Evolutionary conservation across 371 early-diverging fungal species (phyloP).

Genomic region (Polyrhizophydium stewartii): DNA sequence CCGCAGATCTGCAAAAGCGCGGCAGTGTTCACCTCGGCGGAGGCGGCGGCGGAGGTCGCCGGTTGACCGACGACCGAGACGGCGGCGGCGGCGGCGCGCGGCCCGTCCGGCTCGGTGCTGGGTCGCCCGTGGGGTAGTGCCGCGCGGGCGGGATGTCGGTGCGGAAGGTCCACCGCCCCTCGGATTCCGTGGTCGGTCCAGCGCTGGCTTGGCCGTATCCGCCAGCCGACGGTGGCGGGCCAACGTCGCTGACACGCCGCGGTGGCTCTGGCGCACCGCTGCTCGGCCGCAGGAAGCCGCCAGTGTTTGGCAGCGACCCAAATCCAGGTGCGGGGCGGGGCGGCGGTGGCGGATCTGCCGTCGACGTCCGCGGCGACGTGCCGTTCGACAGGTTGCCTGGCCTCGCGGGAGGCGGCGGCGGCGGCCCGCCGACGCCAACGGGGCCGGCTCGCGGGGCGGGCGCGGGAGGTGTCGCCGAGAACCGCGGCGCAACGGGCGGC

Average conservation of each 20-base stretch:
- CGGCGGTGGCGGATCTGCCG: not conserved
- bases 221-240: no score
- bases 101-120: not conserved
- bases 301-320: no score
- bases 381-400: not conserved
- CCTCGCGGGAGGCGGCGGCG: not conserved
- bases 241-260: no score
- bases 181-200: not conserved
- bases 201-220: no score
- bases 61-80: not conserved
- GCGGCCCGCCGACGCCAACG: not conserved
- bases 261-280: no score
- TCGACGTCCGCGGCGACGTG: not conserved
- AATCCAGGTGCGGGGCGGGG: no score
- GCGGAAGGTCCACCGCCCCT: constrained; percentile 14
- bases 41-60: constrained; percentile 7
- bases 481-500: no score
- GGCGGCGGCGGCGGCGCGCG: constrained; percentile 15
- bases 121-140: constrained; percentile 14
- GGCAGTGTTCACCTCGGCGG: constrained; percentile 4
- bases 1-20: not conserved
- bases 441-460: not conserved
- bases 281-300: no score
- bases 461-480: not conserved
- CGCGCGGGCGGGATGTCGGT: constrained; percentile 14